Evolutionary conservation across 495 filamentous ascomycete genomes (phyloP).

Genomic region (Melanomma pulvis-pyrius): DNA sequence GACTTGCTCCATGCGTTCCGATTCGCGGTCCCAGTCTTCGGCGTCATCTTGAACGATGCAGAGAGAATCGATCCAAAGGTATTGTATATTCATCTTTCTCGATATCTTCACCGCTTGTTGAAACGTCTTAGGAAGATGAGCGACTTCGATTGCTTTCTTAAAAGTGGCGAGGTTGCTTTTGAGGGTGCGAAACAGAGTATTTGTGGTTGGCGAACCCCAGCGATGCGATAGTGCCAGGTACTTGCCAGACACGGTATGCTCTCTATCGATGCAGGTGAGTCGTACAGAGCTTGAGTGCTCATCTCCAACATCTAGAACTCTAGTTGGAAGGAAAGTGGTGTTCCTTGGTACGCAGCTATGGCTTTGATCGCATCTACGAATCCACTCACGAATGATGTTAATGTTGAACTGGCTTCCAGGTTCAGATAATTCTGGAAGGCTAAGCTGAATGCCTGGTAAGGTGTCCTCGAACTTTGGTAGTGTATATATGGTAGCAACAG

Average conservation of each 20-base stretch:
- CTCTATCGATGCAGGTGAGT: neutral
- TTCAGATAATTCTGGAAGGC: constrained; percentile 1
- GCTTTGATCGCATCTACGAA: constrained; percentile 24
- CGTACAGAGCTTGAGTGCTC: neutral
- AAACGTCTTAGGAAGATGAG: constrained; percentile 22
- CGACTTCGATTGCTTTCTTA: constrained; percentile 1
- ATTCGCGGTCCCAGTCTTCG: constrained; percentile 15
- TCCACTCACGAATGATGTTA: constrained; percentile 24
- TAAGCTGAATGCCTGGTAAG: neutral
- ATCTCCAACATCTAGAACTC: constrained; percentile 41
- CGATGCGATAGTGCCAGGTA: constrained; percentile 25
- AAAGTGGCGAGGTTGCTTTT: neutral
- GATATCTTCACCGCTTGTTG: constrained; percentile 15
- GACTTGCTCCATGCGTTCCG: constrained; percentile 14
- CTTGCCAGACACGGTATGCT: neutral
- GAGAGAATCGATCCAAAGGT: no score
- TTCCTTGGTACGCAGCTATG: constrained; percentile 11
- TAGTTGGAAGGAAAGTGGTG: constrained; percentile 27
- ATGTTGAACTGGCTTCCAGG: constrained; percentile 1
- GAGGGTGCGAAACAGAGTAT: constrained; percentile 10
- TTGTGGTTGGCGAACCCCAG: neutral
- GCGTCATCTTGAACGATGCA: constrained; percentile 4
- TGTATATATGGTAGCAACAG: constrained; percentile 5
- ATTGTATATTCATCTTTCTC: neutral
- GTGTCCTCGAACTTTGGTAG: neutral